Evolutionary conservation across 345 rosid genomes (phyloP).

Genomic region (Durio zibethinus): DNA sequence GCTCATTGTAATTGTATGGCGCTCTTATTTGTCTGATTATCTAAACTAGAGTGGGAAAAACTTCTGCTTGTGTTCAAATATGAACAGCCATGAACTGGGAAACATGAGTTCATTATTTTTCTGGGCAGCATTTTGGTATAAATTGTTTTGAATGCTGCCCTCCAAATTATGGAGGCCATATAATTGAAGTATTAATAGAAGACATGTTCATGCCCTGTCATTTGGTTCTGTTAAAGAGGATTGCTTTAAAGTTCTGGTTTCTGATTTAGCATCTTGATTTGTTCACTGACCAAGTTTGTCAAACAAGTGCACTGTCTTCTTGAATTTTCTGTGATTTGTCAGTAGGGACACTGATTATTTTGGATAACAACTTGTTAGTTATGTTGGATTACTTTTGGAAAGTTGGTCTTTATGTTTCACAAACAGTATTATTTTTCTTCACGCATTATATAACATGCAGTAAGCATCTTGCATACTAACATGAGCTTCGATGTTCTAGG

Average conservation of each 20-base stretch:
- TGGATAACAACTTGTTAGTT: background rate
- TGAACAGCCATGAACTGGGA: background rate
- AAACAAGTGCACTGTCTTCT: background rate
- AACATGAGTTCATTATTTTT: background rate
- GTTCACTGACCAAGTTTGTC: background rate
- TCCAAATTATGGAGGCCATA: background rate
- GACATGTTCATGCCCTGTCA: background rate
- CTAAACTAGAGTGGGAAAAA: background rate
- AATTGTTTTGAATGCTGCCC: background rate
- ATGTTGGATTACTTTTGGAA: slow-evolving; percentile 1
- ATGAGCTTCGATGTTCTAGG: slow-evolving; percentile 24
- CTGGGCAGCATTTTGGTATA: background rate
- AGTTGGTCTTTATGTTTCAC: background rate
- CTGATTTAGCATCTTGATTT: background rate
- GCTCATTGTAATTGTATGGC: background rate
- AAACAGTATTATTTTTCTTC: background rate
- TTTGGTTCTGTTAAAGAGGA: slow-evolving; percentile 2
- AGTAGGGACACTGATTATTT: background rate
- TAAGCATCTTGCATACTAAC: slow-evolving; percentile 1
- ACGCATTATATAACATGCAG: background rate
- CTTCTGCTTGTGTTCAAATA: background rate
- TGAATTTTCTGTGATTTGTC: background rate
- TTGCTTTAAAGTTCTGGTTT: background rate
- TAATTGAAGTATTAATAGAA: background rate
- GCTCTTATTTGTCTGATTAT: background rate